Evolutionary conservation across 352 stramenopile genomes (phyloP).

Genomic region (Phytophthora syringae): DNA sequence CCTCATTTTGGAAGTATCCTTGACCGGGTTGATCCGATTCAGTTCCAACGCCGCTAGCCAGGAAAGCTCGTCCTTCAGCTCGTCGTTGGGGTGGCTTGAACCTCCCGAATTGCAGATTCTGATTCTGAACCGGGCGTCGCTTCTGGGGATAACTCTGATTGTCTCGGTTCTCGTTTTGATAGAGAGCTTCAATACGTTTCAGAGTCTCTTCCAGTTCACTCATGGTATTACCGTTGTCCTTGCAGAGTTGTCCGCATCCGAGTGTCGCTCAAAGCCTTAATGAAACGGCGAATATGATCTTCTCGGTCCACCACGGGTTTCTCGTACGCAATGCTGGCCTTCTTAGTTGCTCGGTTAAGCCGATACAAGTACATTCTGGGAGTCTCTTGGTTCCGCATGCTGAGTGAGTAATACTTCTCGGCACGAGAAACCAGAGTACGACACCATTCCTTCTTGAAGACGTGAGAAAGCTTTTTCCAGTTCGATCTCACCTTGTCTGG

Average conservation of each 20-base stretch:
- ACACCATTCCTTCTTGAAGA: no score
- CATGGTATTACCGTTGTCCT: background rate
- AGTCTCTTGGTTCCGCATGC: background rate
- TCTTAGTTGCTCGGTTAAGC: background rate
- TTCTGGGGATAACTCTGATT: background rate
- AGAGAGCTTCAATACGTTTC: background rate
- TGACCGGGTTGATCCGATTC: background rate
- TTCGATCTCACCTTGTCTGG: no score
- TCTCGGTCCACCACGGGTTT: background rate
- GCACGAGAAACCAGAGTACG: no score
- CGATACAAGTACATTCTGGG: conserved; percentile 6
- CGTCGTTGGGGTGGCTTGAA: background rate
- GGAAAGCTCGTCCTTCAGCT: background rate
- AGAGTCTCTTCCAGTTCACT: background rate
- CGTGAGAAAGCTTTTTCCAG: no score
- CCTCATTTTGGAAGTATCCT: background rate
- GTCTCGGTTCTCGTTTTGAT: background rate
- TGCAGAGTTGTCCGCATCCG: background rate
- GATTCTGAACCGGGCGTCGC: background rate
- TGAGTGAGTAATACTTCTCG: no score
- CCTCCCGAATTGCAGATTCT: background rate
- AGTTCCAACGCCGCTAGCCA: background rate
- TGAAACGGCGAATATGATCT: conserved; percentile 1
- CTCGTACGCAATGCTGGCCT: background rate
- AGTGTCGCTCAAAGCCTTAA: background rate